A percentile compares a stretch with the other conserved stretches of the same genome.
Conservation (phyloP, 2,329 filamentous ascomycete genomes). For the Botrytis fragariae region DNA sequence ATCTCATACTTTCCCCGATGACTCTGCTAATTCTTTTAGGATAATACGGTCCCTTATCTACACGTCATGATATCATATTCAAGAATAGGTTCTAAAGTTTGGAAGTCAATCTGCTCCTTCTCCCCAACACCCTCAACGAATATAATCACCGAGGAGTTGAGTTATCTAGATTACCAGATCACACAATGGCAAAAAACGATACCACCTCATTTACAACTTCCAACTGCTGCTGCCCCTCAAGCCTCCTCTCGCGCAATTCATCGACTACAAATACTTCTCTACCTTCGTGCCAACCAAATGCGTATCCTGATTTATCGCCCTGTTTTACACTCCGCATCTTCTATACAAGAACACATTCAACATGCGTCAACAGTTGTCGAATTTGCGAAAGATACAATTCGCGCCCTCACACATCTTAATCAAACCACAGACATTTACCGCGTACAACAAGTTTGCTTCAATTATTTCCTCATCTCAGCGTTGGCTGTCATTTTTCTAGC, state of each 20-base stretch:
- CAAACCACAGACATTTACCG: slow-evolving; percentile 70
- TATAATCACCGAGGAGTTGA: slow-evolving; percentile 65
- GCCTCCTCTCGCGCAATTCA: slow-evolving; percentile 49
- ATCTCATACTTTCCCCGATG: slow-evolving; percentile 22
- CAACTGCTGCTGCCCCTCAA: slow-evolving; percentile 44
- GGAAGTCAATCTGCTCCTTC: slow-evolving; percentile 62
- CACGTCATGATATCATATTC: slow-evolving; percentile 84
- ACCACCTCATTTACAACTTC: slow-evolving; percentile 59
- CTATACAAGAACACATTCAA: slow-evolving; percentile 71
- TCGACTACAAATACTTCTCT: slow-evolving; percentile 78
- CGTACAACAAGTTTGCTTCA: slow-evolving; percentile 72
- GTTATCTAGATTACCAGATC: slow-evolving; percentile 78
- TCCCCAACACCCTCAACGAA: slow-evolving; percentile 22
- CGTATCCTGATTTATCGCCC: slow-evolving; percentile 86
- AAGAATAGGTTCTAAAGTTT: slow-evolving; percentile 79
- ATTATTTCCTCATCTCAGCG: slow-evolving; percentile 74
- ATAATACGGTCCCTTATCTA: slow-evolving; percentile 58
- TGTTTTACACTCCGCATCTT: slow-evolving; percentile 78
- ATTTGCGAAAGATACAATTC: slow-evolving; percentile 73
- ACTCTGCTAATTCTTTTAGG: slow-evolving; percentile 27
- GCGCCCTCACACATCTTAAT: slow-evolving; percentile 68
- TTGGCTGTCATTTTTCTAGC: slow-evolving; percentile 75
- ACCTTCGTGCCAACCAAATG: slow-evolving; percentile 85
- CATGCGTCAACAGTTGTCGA: slow-evolving; percentile 74
- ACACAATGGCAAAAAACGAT: slow-evolving; percentile 82